Percentiles rank a stretch among this genome's conserved stretches.
Conservation (phyloP, 2,329 filamentous ascomycete species). For the Pseudogymnoascus sp. region DNA sequence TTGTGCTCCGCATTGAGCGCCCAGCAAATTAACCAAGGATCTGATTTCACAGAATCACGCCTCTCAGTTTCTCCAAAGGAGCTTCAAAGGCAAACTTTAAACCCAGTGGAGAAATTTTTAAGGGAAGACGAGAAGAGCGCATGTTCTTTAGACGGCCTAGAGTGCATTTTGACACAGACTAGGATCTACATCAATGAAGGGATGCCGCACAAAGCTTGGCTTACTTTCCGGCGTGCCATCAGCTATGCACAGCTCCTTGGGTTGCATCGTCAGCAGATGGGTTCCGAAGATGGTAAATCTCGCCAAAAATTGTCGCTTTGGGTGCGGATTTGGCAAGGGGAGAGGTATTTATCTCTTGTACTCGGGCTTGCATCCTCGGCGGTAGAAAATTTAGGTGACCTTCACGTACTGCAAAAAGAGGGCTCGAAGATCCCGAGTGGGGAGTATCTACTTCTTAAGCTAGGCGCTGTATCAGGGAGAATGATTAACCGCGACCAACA, state of each 20-base stretch:
- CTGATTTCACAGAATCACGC: constrained; percentile 30
- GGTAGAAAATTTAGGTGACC: background rate
- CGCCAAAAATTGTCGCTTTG: constrained; percentile 31
- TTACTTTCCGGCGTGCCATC: constrained; percentile 41
- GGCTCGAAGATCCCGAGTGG: background rate
- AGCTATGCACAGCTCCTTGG: constrained; percentile 45
- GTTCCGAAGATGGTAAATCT: constrained; percentile 18
- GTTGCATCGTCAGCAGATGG: constrained; percentile 31
- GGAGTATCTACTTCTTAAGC: background rate
- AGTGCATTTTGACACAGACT: constrained; percentile 41
- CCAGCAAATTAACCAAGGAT: constrained; percentile 34
- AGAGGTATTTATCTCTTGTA: constrained; percentile 44
- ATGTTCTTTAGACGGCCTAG: constrained; percentile 43
- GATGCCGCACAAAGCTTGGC: constrained; percentile 47
- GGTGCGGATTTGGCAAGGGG: constrained; percentile 34
- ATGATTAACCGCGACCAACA: constrained; percentile 37
- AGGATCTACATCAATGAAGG: constrained; percentile 49
- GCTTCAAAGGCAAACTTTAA: constrained; percentile 39
- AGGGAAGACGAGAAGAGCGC: constrained; percentile 42
- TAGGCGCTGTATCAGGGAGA: constrained; percentile 27
- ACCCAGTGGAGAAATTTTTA: constrained; percentile 38
- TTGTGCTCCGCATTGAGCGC: constrained; percentile 38
- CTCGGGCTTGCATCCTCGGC: constrained; percentile 42
- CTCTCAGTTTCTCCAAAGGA: constrained; percentile 34
- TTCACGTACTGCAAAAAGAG: background rate